Percentiles rank a stretch among this genome's conserved stretches.
phyloP scores from a whole-genome alignment of 257 asterid genomes.

The Rhazya stricta region DNA sequence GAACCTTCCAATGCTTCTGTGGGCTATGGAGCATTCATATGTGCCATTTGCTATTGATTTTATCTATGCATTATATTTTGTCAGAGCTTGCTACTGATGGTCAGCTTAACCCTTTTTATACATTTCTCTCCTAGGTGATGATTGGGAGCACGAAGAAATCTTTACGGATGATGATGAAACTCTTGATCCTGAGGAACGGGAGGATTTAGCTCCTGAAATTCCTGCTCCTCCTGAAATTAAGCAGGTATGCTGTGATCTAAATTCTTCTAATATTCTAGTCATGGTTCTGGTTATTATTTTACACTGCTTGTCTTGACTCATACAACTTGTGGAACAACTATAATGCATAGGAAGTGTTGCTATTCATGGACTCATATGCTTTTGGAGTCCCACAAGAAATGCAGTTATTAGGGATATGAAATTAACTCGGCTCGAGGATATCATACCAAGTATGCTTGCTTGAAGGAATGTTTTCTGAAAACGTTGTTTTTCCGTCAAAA shows the following conservation, averaged over 20 bases:
- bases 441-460: neutral
- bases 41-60: slow-evolving; percentile 5
- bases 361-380: neutral
- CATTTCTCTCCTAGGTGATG: slow-evolving; percentile 58
- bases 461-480: neutral
- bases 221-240: slow-evolving; percentile 98
- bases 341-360: neutral
- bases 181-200: slow-evolving; percentile 89
- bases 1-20: neutral
- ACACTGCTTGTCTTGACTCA: neutral
- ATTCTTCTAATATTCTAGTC: slow-evolving; percentile 1
- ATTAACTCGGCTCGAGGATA: neutral
- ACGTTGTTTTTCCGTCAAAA: neutral
- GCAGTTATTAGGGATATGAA: neutral
- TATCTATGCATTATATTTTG: no score
- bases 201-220: slow-evolving; percentile 91
- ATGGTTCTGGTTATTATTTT: neutral
- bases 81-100: neutral
- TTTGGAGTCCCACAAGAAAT: neutral
- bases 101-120: neutral
- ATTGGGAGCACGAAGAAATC: slow-evolving; percentile 99
- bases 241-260: slow-evolving; percentile 47
- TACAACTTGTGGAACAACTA: neutral
- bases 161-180: slow-evolving; percentile 98
- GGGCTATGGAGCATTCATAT: neutral